phyloP scores from a whole-genome alignment of 75 land plant genomes.

The Isoetes taiwanensis region DNA sequence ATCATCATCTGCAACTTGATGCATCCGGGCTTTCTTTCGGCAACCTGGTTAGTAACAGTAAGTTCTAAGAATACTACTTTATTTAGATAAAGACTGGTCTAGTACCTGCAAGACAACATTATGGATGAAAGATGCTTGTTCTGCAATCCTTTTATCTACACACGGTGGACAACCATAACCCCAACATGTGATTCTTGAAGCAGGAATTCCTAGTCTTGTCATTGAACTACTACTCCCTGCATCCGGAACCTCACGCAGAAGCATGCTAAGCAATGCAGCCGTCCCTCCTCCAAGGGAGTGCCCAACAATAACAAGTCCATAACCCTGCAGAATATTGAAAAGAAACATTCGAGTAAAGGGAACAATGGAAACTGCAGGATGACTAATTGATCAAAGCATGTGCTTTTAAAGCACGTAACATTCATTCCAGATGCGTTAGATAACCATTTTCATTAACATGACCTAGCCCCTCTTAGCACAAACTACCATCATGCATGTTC shows the following conservation, averaged over 20 bases:
- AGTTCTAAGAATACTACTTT: no score
- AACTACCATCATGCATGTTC: no score
- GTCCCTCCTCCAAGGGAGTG: conserved; percentile 40
- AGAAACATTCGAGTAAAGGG: no score
- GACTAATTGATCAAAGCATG: neutral
- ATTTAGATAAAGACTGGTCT: neutral
- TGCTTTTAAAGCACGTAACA: neutral
- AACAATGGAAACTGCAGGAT: no score
- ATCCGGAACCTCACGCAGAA: conserved; percentile 16
- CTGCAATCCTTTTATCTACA: conserved; percentile 23
- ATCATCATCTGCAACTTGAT: no score
- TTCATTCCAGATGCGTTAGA: no score
- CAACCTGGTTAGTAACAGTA: no score
- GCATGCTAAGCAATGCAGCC: conserved; percentile 21
- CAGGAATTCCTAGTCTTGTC: conserved; percentile 8
- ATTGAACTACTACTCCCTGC: neutral
- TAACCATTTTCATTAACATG: no score
- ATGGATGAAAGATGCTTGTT: conserved; percentile 15
- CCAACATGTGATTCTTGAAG: conserved; percentile 28
- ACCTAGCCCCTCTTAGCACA: no score
- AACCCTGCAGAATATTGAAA: conserved; percentile 20
- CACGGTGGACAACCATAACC: conserved; percentile 44
- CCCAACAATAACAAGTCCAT: conserved; percentile 28
- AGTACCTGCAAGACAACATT: conserved; percentile 34
- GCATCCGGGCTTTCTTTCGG: no score